phyloP scores from a whole-genome alignment of 495 filamentous ascomycete species.

The Trichoderma asperelloides region DNA sequence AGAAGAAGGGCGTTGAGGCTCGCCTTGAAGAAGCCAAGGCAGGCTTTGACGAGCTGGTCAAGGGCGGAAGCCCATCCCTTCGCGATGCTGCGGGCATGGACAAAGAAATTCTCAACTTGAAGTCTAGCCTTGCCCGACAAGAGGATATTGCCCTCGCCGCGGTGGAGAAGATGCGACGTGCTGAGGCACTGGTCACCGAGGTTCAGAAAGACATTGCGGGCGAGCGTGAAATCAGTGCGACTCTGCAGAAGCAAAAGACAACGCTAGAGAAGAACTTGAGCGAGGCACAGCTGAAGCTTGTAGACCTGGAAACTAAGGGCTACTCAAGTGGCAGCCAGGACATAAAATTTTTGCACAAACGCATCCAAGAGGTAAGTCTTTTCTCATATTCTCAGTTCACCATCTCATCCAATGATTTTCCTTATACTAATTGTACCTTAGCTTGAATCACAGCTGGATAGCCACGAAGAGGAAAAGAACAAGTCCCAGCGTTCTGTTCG shows the following conservation, averaged over 20 bases:
- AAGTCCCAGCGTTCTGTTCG: slow-evolving; percentile 79
- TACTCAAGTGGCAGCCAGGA: slow-evolving; percentile 91
- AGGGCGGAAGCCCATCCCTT: slow-evolving; percentile 80
- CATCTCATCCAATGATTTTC: slow-evolving; percentile 3
- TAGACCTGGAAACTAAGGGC: slow-evolving; percentile 94
- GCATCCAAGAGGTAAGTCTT: slow-evolving; percentile 81
- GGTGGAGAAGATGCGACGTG: slow-evolving; percentile 95
- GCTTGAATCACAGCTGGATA: slow-evolving; percentile 89
- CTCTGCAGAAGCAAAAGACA: slow-evolving; percentile 87
- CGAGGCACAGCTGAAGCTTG: slow-evolving; percentile 79
- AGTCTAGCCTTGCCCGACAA: slow-evolving; percentile 80
- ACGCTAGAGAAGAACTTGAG: slow-evolving; percentile 82
- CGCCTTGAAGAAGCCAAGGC: slow-evolving; percentile 83
- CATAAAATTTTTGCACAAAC: slow-evolving; percentile 86
- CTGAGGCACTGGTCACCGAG: slow-evolving; percentile 79
- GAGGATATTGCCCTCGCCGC: slow-evolving; percentile 90
- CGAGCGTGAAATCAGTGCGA: slow-evolving; percentile 74
- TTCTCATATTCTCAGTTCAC: slow-evolving; percentile 11
- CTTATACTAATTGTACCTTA: slow-evolving; percentile 27
- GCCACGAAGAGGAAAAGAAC: slow-evolving; percentile 65
- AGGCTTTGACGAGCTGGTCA: slow-evolving; percentile 83
- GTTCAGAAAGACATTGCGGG: slow-evolving; percentile 91
- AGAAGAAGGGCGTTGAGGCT: slow-evolving; percentile 83
- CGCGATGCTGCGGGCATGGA: slow-evolving; percentile 87
- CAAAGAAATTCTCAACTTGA: slow-evolving; percentile 82